Conservation (phyloP, 305 asterid genomes). For the Ilex paraguariensis region DNA sequence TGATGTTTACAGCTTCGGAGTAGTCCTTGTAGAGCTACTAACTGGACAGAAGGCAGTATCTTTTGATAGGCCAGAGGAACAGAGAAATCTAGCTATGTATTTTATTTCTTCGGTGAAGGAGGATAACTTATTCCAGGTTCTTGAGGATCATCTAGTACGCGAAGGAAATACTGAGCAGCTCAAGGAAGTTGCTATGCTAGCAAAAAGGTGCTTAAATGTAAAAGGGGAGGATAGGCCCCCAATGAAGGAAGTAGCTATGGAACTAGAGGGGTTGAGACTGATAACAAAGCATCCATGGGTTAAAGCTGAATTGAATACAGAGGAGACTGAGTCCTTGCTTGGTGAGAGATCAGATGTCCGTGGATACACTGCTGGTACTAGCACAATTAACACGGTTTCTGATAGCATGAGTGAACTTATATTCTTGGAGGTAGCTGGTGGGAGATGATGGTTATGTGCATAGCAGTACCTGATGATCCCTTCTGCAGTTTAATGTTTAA, state of each 20-base stretch:
- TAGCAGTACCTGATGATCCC: no score
- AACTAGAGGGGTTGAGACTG: neutral
- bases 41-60: neutral
- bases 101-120: neutral
- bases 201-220: neutral
- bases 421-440: neutral
- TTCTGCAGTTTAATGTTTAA: no score
- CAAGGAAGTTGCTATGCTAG: no score
- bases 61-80: neutral
- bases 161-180: neutral
- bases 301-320: neutral
- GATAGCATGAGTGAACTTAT: neutral
- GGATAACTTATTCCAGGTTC: neutral
- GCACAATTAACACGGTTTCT: no score
- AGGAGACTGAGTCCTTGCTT: no score
- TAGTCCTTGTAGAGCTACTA: neutral
- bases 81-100: neutral
- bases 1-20: neutral
- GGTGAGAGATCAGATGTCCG: no score
- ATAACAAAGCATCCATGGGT: neutral
- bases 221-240: constrained; percentile 9
- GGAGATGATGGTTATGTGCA: neutral
- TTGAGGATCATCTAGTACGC: neutral
- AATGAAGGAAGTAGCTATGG: constrained; percentile 11
- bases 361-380: no score